Conservation (phyloP, 75 land plant species). For the Azolla pinnata region DNA sequence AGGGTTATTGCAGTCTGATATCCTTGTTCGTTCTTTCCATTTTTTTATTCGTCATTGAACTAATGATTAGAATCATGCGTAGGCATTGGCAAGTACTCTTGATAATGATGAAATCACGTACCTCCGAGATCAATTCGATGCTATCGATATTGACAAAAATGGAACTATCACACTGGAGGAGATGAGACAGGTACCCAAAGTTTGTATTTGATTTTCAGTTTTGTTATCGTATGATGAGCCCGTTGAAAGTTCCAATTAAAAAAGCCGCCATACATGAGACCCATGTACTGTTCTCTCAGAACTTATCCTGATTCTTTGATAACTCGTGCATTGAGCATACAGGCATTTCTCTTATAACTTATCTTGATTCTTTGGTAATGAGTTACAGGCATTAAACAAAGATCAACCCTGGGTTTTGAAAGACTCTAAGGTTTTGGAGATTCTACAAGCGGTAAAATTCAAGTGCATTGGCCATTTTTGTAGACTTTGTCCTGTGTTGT, state of each 20-base stretch:
- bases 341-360: not conserved
- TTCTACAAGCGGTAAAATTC: constrained; percentile 74
- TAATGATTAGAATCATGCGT: not conserved
- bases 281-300: not conserved
- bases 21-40: too few relatives aligned
- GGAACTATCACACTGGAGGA: constrained; percentile 88
- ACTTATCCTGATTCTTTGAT: not conserved
- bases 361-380: constrained; percentile 3
- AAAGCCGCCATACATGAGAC: too few relatives aligned
- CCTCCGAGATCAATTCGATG: constrained; percentile 92
- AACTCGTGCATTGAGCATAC: not conserved
- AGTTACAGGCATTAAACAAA: constrained; percentile 86
- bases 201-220: not conserved
- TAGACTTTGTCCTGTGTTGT: not conserved
- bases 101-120: constrained; percentile 68
- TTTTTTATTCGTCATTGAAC: too few relatives aligned
- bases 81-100: constrained; percentile 95
- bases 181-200: constrained; percentile 66
- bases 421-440: constrained; percentile 80
- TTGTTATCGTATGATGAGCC: not conserved
- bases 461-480: not conserved
- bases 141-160: constrained; percentile 92
- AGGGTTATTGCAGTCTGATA: too few relatives aligned
- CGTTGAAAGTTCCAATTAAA: not conserved
- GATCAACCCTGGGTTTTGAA: constrained; percentile 88